Conservation (phyloP, 2,329 filamentous ascomycete species). For the Fusarium sarcochroum region DNA sequence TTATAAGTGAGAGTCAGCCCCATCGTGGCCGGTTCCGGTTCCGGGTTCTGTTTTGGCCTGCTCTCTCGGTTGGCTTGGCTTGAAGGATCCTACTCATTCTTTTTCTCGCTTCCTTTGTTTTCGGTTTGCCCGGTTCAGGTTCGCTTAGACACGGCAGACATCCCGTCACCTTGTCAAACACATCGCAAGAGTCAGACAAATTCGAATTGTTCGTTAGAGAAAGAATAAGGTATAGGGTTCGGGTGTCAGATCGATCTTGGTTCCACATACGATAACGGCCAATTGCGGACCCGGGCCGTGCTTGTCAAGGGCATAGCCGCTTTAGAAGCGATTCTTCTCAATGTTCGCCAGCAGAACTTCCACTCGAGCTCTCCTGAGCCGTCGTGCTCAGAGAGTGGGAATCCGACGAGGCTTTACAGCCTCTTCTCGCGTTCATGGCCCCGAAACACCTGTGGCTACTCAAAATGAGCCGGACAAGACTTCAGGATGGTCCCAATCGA, state of each 20-base stretch:
- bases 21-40: slow-evolving; percentile 21
- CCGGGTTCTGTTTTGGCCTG: slow-evolving; percentile 4
- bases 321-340: slow-evolving; percentile 1
- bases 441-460: slow-evolving; percentile 18
- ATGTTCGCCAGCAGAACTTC: slow-evolving; percentile 39
- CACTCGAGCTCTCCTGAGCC: slow-evolving; percentile 37
- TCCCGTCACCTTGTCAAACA: neutral
- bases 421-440: slow-evolving; percentile 16
- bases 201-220: neutral
- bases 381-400: slow-evolving; percentile 24
- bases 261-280: slow-evolving; percentile 17
- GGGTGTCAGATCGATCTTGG: slow-evolving; percentile 20
- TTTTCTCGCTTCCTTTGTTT: slow-evolving; percentile 4
- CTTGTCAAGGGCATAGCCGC: slow-evolving; percentile 1
- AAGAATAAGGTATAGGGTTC: slow-evolving; percentile 11
- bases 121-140: slow-evolving; percentile 24
- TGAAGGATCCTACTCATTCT: slow-evolving; percentile 22
- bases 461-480: slow-evolving; percentile 15
- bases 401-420: slow-evolving; percentile 32
- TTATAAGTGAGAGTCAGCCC: slow-evolving; percentile 37
- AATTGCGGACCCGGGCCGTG: slow-evolving; percentile 17
- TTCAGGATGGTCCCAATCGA: slow-evolving; percentile 50
- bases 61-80: slow-evolving; percentile 13
- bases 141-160: slow-evolving; percentile 38
- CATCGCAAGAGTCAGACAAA: slow-evolving; percentile 4